Base-by-base conservation (phyloP, 306 rosid genomes). In the Begonia peltatifolia region DNA sequence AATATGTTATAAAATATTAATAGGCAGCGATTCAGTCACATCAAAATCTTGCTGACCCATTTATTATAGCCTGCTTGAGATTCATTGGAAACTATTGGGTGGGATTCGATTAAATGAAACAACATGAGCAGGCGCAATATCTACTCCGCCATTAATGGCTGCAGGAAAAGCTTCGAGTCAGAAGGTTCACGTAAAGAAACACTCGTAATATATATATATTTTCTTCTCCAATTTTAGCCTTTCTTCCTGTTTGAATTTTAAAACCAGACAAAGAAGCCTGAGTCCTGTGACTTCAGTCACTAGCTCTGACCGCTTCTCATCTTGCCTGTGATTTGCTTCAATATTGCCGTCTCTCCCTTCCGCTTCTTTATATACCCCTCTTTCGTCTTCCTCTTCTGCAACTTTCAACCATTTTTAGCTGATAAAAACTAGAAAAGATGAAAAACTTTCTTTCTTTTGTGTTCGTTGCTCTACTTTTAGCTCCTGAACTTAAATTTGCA, bases 261-360 rank as follows among this genome's bases (percentile, higher is more conserved):
- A 30, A 30, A 30, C 38, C 38, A 30, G 38, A 30, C 38, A 30
- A 59, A 47, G 57, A 58, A 61, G 48, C 62, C 46, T 54, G 62
- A 68, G 62, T 74, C 86, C 67, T 80, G 87, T 78, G 93, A 79
- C 48, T 44, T 44, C 48, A 44, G n/a, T 44, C 48, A 44, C 48
- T 59, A 12, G 16, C 55, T 59, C 73, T 47, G 42, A 41, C 53
- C 42, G 43, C 54, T 55, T 58, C 52, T 54, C 57, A 67, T 42
- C 47, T 66, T 63, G 71, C 79, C 77, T 86, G 95, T 80, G 95
- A 87, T 59, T 55, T 58, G 76, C 70, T 81, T 79, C 90, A 85
- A 74, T 81, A 58, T 68, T 6, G 8, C 38, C 16, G 42, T 30
- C 14, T 52, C 42, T 13, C 9, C 50, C 6, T 7, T 41, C 44